Base-by-base conservation (phyloP, 164 flowering plant genomes). In the Piper longum region DNA sequence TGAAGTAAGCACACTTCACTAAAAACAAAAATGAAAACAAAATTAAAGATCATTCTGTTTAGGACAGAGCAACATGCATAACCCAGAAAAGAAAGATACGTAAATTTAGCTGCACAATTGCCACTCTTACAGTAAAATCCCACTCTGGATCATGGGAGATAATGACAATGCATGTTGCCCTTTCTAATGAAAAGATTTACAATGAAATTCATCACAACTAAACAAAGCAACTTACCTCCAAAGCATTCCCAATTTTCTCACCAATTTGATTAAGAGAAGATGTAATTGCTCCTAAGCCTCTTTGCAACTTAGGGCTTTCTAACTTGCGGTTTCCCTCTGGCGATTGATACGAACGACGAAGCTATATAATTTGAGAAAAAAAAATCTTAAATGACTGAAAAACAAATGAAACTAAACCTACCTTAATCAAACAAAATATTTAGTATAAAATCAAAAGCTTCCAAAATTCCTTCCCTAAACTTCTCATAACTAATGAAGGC, bases 211-310 rank as follows among this genome's bases (percentile, higher is more conserved):
- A 48, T 14, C 14, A 2, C 9, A 48, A 48, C 11, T 5, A 48
- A 2, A 48, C 41, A 41, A 60, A 43, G 18, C 17, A 60, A 17
- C 16, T 43, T 70, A 91, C 98, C 95, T 85, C 98, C 56, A 88
- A 79, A 17, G 96, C 87, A 69, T 84, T 91, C 66, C 87, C 95
- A 64, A 86, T 80, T 44, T 86, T 80, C 61, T 74, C 97, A 51
- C 95, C 93, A 70, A 88, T 81, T 48, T 84, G 83, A 72, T 88
- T 91, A 67, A 88, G 84, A 39, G 93, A 86, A 59, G 91, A 72
- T 11, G 95, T 78, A 45, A 91, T 67, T 64, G 77, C 81, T 71
- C 81, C 88, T 65, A 91, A 70, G 16, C 95, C 82, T 73, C 81
- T 91, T 54, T 84, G 77, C 18, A 88, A 40, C 43, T 63, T 73